A percentile compares a stretch with the other conserved stretches of the same genome.
phyloP scores from a whole-genome alignment of 352 stramenopile species.

The Plasmopara viticola region DNA sequence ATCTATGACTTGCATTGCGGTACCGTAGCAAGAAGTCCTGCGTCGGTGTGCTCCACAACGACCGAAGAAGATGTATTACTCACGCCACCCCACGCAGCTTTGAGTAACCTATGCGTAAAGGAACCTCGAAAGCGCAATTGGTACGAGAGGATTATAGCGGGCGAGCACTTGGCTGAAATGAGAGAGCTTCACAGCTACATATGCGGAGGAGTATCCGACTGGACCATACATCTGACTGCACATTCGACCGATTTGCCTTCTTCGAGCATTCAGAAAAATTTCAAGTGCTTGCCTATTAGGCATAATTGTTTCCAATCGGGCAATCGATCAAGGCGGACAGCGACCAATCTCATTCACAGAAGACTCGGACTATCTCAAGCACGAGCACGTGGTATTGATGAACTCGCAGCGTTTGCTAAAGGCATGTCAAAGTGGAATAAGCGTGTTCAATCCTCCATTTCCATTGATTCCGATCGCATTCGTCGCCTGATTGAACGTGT shows the following conservation, averaged over 20 bases:
- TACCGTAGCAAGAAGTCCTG: constrained; percentile 35
- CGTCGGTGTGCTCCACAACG: constrained; percentile 43
- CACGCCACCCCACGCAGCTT: constrained; percentile 10
- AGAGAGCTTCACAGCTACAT: constrained; percentile 50
- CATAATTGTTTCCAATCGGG: constrained; percentile 12
- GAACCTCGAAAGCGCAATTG: constrained; percentile 29
- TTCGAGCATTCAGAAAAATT: constrained; percentile 15
- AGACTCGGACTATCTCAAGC: constrained; percentile 55
- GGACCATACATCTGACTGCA: constrained; percentile 35
- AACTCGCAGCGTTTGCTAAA: constrained; percentile 58
- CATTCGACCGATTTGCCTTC: constrained; percentile 1
- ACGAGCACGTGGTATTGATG: constrained; percentile 35
- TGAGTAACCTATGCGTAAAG: constrained; percentile 7
- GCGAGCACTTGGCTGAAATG: constrained; percentile 49
- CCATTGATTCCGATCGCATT: constrained; percentile 58
- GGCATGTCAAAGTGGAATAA: constrained; percentile 68
- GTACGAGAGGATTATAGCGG: constrained; percentile 43
- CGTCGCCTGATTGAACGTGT: constrained; percentile 62
- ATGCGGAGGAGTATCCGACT: constrained; percentile 57
- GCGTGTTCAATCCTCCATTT: constrained; percentile 33
- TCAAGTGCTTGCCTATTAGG: constrained; percentile 18
- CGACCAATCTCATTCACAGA: constrained; percentile 27
- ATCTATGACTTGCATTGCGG: constrained; percentile 2
- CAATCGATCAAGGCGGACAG: constrained; percentile 7
- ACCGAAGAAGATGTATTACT: constrained; percentile 39